Evolutionary conservation across 495 filamentous ascomycete genomes (phyloP).

Genomic region (Penicillium diatomitis): DNA sequence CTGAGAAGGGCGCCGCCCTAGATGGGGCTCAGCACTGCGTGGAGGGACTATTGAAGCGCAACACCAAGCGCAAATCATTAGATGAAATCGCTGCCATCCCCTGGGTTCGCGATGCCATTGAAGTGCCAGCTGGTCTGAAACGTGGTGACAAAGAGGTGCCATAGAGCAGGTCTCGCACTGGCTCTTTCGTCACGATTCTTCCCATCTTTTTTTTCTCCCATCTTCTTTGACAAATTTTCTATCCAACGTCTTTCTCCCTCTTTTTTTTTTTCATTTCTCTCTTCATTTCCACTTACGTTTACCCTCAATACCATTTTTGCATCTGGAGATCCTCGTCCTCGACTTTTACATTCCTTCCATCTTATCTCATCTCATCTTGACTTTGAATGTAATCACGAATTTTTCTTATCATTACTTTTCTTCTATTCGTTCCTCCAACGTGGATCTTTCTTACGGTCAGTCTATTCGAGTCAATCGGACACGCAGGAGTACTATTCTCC

Average conservation of each 20-base stretch:
- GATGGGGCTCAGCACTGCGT: slow-evolving; percentile 70
- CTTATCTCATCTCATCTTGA: slow-evolving; percentile 3
- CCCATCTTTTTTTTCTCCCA: slow-evolving; percentile 2
- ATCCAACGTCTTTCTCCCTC: not conserved
- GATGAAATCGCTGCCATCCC: slow-evolving; percentile 58
- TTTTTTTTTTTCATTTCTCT: not conserved
- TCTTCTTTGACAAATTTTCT: no score
- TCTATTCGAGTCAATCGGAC: no score
- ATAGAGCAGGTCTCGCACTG: slow-evolving; percentile 31
- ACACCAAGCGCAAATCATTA: slow-evolving; percentile 62
- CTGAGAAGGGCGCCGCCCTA: slow-evolving; percentile 49
- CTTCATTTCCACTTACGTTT: slow-evolving; percentile 3
- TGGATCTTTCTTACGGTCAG: no score
- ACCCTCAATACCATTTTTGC: not conserved
- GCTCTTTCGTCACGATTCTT: not conserved
- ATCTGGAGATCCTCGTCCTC: slow-evolving; percentile 2
- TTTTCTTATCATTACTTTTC: slow-evolving; percentile 2
- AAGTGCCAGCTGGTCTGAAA: slow-evolving; percentile 60
- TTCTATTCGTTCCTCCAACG: not conserved
- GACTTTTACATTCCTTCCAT: not conserved
- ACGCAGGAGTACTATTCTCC: no score
- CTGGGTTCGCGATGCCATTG: slow-evolving; percentile 70
- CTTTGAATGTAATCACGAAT: slow-evolving; percentile 6
- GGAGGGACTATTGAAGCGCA: slow-evolving; percentile 73
- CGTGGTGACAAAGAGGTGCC: slow-evolving; percentile 57